Evolutionary conservation across 2,329 filamentous ascomycete genomes (phyloP).

Genomic region (Orbilia brochopaga): DNA sequence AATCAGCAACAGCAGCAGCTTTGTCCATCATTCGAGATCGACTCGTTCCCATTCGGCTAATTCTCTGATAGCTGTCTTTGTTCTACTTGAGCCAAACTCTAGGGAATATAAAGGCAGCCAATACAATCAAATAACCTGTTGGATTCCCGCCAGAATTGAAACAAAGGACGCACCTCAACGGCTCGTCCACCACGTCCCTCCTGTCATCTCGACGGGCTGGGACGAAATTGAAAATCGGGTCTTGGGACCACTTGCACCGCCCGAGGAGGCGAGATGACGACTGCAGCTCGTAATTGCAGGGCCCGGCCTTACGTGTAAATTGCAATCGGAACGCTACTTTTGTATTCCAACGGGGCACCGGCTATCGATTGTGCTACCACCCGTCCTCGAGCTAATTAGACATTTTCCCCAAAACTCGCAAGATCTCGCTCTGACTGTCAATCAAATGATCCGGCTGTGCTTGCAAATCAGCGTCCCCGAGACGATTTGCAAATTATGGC

Average conservation of each 20-base stretch:
- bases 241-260: background rate
- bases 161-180: conserved; percentile 14
- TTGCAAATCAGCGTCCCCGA: no score
- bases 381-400: background rate
- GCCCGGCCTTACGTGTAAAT: background rate
- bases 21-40: no score
- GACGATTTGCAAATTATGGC: no score
- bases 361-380: background rate
- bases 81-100: conserved; percentile 2
- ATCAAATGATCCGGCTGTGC: no score
- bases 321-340: background rate
- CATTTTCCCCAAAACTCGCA: no score
- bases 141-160: conserved; percentile 29
- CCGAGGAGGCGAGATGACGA: conserved; percentile 1
- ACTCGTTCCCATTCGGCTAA: conserved; percentile 3
- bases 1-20: no score
- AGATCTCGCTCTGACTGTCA: no score
- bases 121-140: conserved; percentile 23
- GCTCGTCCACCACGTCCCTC: background rate
- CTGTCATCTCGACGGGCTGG: background rate
- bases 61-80: conserved; percentile 7
- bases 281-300: conserved; percentile 8
- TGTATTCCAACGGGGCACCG: conserved; percentile 3
- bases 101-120: conserved; percentile 36
- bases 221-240: background rate